Evolutionary conservation across 1,139 yeast species (phyloP).

Genomic region (Diutina neorugosa): DNA sequence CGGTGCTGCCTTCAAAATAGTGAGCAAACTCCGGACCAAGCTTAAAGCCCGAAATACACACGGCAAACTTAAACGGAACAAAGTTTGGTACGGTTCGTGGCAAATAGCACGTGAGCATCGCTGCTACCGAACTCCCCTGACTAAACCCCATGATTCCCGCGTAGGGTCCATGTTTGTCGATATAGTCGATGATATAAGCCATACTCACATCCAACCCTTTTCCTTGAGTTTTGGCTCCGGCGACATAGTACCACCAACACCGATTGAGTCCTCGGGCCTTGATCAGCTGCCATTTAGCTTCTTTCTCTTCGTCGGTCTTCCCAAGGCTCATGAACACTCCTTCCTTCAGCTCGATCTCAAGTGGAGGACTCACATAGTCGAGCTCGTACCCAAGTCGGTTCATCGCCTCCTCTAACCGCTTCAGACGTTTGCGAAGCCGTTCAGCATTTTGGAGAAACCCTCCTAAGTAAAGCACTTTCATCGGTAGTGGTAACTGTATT

Average conservation of each 20-base stretch:
- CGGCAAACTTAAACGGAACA: background rate
- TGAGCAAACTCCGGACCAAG: background rate
- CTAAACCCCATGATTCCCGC: constrained; percentile 84
- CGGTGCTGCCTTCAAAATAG: background rate
- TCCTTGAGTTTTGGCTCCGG: constrained; percentile 34
- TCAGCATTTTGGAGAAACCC: background rate
- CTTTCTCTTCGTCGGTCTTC: constrained; percentile 14
- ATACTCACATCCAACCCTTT: constrained; percentile 28
- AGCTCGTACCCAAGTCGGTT: constrained; percentile 26
- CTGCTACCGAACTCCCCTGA: constrained; percentile 67
- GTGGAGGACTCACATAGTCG: constrained; percentile 29
- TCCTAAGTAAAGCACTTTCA: background rate
- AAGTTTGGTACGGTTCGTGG: background rate
- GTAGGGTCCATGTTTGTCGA: constrained; percentile 69
- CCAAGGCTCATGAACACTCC: constrained; percentile 20
- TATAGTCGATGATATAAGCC: constrained; percentile 35
- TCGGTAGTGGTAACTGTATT: background rate
- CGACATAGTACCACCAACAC: constrained; percentile 10
- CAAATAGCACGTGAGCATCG: constrained; percentile 24
- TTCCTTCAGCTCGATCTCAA: constrained; percentile 13
- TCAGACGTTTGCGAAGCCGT: background rate
- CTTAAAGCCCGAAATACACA: background rate
- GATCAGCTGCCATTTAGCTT: constrained; percentile 8
- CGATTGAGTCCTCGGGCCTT: constrained; percentile 8
- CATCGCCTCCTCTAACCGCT: background rate